These are phyloP conservation scores for Nakazawaea siamensis DNA, from an alignment of 805 yeast genomes.

Conservation along the genomic window DNA sequence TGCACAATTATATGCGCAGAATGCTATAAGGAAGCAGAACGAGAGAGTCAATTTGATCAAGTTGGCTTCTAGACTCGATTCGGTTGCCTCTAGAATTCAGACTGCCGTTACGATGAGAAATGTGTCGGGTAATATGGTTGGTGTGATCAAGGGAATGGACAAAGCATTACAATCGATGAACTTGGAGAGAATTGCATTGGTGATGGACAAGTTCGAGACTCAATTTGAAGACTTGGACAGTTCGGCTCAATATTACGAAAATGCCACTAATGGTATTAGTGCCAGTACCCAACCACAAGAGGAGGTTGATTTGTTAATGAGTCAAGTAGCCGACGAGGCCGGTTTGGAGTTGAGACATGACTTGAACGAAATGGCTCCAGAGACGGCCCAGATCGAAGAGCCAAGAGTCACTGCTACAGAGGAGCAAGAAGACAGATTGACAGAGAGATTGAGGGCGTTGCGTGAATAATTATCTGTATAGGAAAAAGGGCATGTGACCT, in stretches of 20 bases:
- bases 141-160: constrained; percentile 93
- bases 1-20: constrained; percentile 90
- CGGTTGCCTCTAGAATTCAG: constrained; percentile 92
- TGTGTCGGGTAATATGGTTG: constrained; percentile 90
- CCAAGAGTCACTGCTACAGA: constrained; percentile 30
- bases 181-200: constrained; percentile 81
- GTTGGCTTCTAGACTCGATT: constrained; percentile 85
- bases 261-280: constrained; percentile 79
- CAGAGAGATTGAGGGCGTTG: constrained; percentile 83
- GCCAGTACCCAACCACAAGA: constrained; percentile 92
- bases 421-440: constrained; percentile 80
- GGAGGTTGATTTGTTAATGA: constrained; percentile 85
- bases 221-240: constrained; percentile 97
- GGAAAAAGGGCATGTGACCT: too few species aligned
- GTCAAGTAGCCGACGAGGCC: constrained; percentile 93
- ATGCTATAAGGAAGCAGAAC: constrained; percentile 85
- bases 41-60: constrained; percentile 78
- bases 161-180: constrained; percentile 94
- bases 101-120: constrained; percentile 98
- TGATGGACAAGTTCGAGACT: constrained; percentile 94
- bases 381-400: constrained; percentile 33
- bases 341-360: constrained; percentile 89
- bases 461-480: constrained; percentile 44
- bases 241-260: constrained; percentile 85
- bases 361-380: constrained; percentile 57